phyloP scores from a whole-genome alignment of 768 basidiomycete genomes.

The Gloeopeniophorella convolvens region DNA sequence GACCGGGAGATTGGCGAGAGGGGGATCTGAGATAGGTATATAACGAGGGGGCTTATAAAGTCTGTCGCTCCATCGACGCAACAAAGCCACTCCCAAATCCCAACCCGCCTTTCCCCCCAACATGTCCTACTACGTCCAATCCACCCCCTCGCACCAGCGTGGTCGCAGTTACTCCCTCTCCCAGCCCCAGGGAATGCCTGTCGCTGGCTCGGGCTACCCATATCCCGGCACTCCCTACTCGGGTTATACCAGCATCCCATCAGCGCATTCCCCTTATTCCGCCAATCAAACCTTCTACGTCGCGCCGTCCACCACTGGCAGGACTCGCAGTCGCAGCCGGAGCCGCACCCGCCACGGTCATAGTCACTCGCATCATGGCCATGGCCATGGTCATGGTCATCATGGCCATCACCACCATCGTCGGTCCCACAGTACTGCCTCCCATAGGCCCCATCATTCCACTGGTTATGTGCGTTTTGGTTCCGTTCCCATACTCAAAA shows the following conservation, averaged over 20 bases:
- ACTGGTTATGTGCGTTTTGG: slow-evolving; percentile 16
- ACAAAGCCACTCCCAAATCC: slow-evolving; percentile 3
- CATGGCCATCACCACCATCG: slow-evolving; percentile 15
- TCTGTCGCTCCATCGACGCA: not conserved
- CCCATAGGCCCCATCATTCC: slow-evolving; percentile 11
- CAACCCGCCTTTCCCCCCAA: not conserved
- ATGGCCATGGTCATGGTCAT: slow-evolving; percentile 3
- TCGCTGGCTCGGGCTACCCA: slow-evolving; percentile 18
- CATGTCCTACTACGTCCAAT: slow-evolving; percentile 26
- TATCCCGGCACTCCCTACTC: slow-evolving; percentile 23
- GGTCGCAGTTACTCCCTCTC: slow-evolving; percentile 22
- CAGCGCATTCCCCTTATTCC: slow-evolving; percentile 8
- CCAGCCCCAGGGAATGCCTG: not conserved
- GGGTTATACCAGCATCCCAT: slow-evolving; percentile 7
- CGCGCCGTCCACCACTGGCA: slow-evolving; percentile 18
- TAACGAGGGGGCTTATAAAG: slow-evolving; percentile 4
- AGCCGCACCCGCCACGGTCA: slow-evolving; percentile 20
- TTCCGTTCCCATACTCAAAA: no score
- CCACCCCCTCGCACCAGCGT: slow-evolving; percentile 21
- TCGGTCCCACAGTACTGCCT: slow-evolving; percentile 11
- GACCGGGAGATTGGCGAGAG: not conserved
- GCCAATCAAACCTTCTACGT: slow-evolving; percentile 14
- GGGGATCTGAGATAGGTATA: slow-evolving; percentile 9
- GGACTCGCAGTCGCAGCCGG: slow-evolving; percentile 19
- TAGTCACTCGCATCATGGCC: slow-evolving; percentile 12